A percentile compares a stretch with the other conserved stretches of the same genome.
These are phyloP conservation scores for Wickerhamiella cacticola DNA, from an alignment of 805 yeast species.

Conservation along the genomic window DNA sequence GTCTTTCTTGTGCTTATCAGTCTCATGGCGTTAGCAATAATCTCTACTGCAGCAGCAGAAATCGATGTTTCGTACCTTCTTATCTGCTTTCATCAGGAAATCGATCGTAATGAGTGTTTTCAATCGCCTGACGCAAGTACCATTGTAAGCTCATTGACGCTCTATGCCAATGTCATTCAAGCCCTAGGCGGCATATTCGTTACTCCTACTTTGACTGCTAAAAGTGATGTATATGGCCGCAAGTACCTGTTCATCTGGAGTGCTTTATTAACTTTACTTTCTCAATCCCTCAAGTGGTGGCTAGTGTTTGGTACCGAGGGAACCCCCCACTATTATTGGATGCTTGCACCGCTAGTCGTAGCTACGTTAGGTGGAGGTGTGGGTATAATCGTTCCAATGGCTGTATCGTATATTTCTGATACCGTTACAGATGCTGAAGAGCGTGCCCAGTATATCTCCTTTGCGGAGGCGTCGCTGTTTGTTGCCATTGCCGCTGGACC, in stretches of 20 bases:
- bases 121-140: slow-evolving; percentile 16
- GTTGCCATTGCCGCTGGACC: slow-evolving; percentile 22
- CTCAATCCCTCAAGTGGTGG: slow-evolving; percentile 18
- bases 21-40: slow-evolving; percentile 8
- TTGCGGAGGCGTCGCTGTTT: slow-evolving; percentile 20
- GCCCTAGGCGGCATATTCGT: slow-evolving; percentile 16
- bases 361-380: slow-evolving; percentile 20
- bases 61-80: slow-evolving; percentile 20
- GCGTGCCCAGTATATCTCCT: slow-evolving; percentile 19
- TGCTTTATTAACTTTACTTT: slow-evolving; percentile 11
- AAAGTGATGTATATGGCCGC: slow-evolving; percentile 23
- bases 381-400: slow-evolving; percentile 10
- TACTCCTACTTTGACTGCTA: slow-evolving; percentile 17
- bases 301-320: slow-evolving; percentile 19
- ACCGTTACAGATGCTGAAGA: slow-evolving; percentile 18
- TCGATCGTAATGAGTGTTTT: slow-evolving; percentile 17
- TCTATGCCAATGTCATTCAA: slow-evolving; percentile 14
- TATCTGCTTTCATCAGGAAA: slow-evolving; percentile 17
- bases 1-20: slow-evolving; percentile 5
- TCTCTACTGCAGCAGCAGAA: slow-evolving; percentile 19
- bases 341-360: slow-evolving; percentile 19
- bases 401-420: slow-evolving; percentile 22
- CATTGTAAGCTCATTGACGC: slow-evolving; percentile 18
- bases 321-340: slow-evolving; percentile 20
- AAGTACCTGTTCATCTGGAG: slow-evolving; percentile 18